Evolutionary conservation across 1,284 basidiomycete genomes (phyloP), one percentile per base, ranked within the genome.

Genomic region (Tilletia walkeri): DNA sequence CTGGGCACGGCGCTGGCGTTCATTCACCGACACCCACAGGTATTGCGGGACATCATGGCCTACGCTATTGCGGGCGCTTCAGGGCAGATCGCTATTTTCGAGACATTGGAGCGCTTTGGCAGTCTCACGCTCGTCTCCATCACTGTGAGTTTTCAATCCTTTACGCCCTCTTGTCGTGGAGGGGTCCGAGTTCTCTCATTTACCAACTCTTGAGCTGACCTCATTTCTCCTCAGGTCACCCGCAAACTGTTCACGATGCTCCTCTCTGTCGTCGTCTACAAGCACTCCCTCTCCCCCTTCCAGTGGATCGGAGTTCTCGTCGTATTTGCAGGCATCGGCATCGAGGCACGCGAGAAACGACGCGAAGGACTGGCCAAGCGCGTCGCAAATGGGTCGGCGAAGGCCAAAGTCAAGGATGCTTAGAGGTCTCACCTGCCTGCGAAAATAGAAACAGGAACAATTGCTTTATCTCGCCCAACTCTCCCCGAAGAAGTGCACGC

Each of bases 221-320:
- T 56, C 50, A 7, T 30, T 53, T 18, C 50, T 53, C 12, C 24
- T 6, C 68, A 65, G 71, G 88, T 99, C 69, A 99, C 95, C n/a
- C 88, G 96, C 70, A 99, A 99, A 85, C 87, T 99, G 82, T 96
- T 97, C 84, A 98, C 95, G 4, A 99, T 99, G 95, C 87, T 99
- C 14, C 87, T 99, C 48, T 95, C 92, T 6, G 94, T 99, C 4
- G 84, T 95, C 36, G 89, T 98, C 0, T 99, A 97, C 84, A 90
- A 93, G 77, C 95, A 99, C 85, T 88, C 87, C 73, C 86, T 99
- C 67, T 90, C 90, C 0, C 72, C 82, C 0, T 92, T 94, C 0
- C 96, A 99, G 85, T 99, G 96, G 96, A 78, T 88, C 2, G 96
- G 95, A 18, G 90, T 95, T 0, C 90, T 85, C 0, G 89, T 95